A percentile compares a stretch with the other conserved stretches of the same genome.
Conservation (phyloP, 768 basidiomycete genomes). For the Tricholoma matsutake region DNA sequence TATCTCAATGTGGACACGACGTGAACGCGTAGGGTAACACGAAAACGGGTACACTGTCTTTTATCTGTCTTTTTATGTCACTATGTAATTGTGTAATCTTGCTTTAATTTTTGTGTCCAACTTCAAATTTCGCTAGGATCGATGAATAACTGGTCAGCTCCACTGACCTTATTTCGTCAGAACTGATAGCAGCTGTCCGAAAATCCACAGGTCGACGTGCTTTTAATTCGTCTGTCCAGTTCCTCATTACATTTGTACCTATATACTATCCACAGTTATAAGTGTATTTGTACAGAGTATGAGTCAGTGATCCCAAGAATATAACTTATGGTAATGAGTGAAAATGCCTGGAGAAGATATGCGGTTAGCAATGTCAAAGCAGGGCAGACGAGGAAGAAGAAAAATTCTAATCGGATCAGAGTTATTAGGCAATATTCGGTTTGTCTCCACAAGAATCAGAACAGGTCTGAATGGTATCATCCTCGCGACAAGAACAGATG, state of each 20-base stretch:
- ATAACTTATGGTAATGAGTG: background rate
- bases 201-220: too few relatives aligned
- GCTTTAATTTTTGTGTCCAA: too few relatives aligned
- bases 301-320: background rate
- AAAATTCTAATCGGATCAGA: constrained; percentile 23
- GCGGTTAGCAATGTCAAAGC: background rate
- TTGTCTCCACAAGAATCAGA: constrained; percentile 60
- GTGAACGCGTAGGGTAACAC: too few relatives aligned
- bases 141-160: too few relatives aligned
- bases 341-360: background rate
- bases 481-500: constrained; percentile 17
- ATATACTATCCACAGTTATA: background rate
- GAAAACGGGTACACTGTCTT: too few relatives aligned
- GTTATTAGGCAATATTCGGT: constrained; percentile 49
- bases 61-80: too few relatives aligned
- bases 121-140: too few relatives aligned
- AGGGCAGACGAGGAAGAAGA: background rate
- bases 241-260: background rate
- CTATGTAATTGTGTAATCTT: too few relatives aligned
- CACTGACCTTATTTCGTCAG: too few relatives aligned
- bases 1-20: too few relatives aligned
- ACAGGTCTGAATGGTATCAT: constrained; percentile 67
- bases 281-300: background rate
- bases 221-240: too few relatives aligned
- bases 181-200: too few relatives aligned